Conservation (phyloP, 129 eudicot genomes). For the Centrapalus pauciflorus region DNA sequence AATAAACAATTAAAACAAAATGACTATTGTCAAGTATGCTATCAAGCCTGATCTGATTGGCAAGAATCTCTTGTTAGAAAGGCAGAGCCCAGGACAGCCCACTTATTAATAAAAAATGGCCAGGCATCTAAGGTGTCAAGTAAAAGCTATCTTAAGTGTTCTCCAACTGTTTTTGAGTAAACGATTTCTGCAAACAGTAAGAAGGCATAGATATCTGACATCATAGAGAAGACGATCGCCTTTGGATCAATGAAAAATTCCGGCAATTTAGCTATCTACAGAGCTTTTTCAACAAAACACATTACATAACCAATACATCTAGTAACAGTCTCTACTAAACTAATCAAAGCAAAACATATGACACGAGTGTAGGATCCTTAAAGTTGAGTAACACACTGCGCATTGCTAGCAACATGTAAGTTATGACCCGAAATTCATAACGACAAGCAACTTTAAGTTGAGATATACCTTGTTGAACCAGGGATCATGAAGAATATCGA, state of each 20-base stretch:
- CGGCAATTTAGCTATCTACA: neutral
- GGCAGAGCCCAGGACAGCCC: neutral
- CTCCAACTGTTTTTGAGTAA: neutral
- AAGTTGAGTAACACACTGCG: neutral
- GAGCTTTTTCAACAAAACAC: neutral
- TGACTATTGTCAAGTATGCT: no score
- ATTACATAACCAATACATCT: neutral
- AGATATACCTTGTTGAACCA: slow-evolving; percentile 86
- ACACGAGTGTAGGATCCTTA: neutral
- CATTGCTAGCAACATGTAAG: slow-evolving; percentile 2
- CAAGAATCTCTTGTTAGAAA: neutral
- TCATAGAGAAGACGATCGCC: neutral
- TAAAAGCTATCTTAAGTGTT: neutral
- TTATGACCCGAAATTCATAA: slow-evolving; percentile 5
- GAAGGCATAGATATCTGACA: neutral
- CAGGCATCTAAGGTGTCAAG: neutral
- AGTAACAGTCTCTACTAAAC: neutral
- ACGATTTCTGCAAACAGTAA: neutral
- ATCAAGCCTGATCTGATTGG: no score
- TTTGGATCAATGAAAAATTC: neutral
- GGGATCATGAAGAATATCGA: slow-evolving; percentile 98
- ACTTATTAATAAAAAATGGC: neutral
- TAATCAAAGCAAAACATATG: neutral
- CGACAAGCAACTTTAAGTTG: neutral
- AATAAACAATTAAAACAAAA: no score